phyloP scores from a whole-genome alignment of 441 rosid genomes.

The Sinapis alba region DNA sequence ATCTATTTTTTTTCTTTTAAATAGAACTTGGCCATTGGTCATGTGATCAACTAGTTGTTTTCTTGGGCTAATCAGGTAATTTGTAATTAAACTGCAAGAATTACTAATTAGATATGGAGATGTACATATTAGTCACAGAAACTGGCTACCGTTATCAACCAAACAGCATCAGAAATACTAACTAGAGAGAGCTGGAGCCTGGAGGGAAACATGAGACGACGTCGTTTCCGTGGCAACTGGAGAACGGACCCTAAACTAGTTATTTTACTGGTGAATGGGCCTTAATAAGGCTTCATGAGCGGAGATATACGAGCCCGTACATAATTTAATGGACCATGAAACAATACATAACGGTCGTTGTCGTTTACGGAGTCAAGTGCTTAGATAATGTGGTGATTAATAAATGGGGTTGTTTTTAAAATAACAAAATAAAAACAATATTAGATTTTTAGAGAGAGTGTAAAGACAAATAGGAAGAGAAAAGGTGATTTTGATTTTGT shows the following conservation, averaged over 20 bases:
- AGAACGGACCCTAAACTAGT: neutral
- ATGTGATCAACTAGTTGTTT: neutral
- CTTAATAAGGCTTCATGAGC: neutral
- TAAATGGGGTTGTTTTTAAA: too few relatives aligned
- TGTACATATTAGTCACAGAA: neutral
- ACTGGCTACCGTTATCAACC: neutral
- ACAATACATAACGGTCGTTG: neutral
- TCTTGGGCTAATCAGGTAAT: neutral
- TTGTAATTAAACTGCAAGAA: neutral
- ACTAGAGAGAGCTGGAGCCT: too few relatives aligned
- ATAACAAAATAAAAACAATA: too few relatives aligned
- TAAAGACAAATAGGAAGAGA: too few relatives aligned
- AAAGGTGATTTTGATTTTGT: too few relatives aligned
- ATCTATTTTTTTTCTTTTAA: neutral
- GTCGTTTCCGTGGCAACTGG: neutral
- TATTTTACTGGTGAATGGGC: conserved; percentile 8
- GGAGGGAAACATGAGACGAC: neutral
- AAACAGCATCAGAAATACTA: neutral
- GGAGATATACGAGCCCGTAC: neutral
- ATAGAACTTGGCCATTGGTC: neutral
- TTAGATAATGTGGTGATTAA: neutral
- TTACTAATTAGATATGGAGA: neutral
- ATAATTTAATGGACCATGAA: neutral
- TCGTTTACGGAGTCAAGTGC: neutral
- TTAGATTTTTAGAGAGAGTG: too few relatives aligned